phyloP scores from a whole-genome alignment of 1,139 yeast species.

The Wickerhamomyces sp. region DNA sequence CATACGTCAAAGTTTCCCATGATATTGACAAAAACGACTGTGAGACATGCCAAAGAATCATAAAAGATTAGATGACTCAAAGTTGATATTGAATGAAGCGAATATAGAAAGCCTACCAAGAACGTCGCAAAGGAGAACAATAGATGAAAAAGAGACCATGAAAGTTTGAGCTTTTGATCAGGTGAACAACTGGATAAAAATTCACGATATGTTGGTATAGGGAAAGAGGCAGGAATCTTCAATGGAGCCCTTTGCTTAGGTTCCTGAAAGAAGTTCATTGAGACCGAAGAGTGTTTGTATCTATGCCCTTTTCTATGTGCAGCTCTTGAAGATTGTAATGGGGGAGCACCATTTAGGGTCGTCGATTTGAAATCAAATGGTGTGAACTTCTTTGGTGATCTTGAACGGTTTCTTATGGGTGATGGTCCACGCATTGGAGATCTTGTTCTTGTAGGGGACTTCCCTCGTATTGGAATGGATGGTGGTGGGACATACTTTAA shows the following conservation, averaged over 20 bases:
- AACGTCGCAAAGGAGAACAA: slow-evolving; percentile 52
- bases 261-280: slow-evolving; percentile 93
- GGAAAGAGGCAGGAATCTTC: slow-evolving; percentile 71
- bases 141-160: slow-evolving; percentile 68
- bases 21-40: slow-evolving; percentile 68
- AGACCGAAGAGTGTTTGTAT: slow-evolving; percentile 94
- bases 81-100: slow-evolving; percentile 64
- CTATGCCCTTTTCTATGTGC: slow-evolving; percentile 91
- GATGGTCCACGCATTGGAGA: slow-evolving; percentile 34
- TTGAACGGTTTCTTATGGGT: slow-evolving; percentile 29
- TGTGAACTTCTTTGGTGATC: slow-evolving; percentile 36
- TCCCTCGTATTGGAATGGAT: slow-evolving; percentile 26
- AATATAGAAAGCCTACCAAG: slow-evolving; percentile 50
- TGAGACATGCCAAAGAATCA: slow-evolving; percentile 75
- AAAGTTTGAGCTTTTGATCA: slow-evolving; percentile 51
- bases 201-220: slow-evolving; percentile 71
- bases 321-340: slow-evolving; percentile 32
- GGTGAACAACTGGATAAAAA: slow-evolving; percentile 48
- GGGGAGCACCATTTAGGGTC: slow-evolving; percentile 29
- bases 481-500: slow-evolving; percentile 33
- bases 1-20: slow-evolving; percentile 90
- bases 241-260: slow-evolving; percentile 72
- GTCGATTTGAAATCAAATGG: slow-evolving; percentile 53
- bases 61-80: slow-evolving; percentile 83
- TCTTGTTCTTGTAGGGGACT: slow-evolving; percentile 33